Evolutionary conservation across 441 rosid species (phyloP).

Genomic region (Mallotus japonicus): DNA sequence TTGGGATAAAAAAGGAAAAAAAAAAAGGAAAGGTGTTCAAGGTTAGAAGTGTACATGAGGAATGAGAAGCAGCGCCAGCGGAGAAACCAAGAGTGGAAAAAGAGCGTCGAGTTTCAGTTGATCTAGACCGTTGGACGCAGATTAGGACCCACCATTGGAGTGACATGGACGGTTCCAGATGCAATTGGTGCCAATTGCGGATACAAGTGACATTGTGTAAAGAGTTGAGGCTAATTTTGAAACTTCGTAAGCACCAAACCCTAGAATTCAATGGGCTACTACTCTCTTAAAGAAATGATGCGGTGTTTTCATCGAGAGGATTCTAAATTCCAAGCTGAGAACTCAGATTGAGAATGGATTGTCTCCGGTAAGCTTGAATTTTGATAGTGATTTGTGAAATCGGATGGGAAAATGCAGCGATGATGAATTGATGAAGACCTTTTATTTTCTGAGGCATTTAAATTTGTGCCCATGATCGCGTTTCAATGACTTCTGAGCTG

Average conservation of each 20-base stretch:
- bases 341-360: no score
- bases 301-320: no score
- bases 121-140: background rate
- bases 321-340: no score
- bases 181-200: background rate
- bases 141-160: background rate
- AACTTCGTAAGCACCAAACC: no score
- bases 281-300: background rate
- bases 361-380: background rate
- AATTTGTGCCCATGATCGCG: background rate
- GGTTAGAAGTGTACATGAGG: background rate
- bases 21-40: background rate
- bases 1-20: no score
- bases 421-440: background rate
- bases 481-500: background rate
- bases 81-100: constrained; percentile 11
- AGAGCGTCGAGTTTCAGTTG: background rate
- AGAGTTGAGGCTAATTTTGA: background rate
- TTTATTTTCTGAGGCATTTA: background rate
- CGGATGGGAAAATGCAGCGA: background rate
- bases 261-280: background rate
- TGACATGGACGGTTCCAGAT: background rate
- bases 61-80: background rate
- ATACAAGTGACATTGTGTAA: background rate
- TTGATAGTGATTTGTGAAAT: background rate